Evolutionary conservation across 176 grass and related monocot species (phyloP).

Genomic region (Eleusine coracana): DNA sequence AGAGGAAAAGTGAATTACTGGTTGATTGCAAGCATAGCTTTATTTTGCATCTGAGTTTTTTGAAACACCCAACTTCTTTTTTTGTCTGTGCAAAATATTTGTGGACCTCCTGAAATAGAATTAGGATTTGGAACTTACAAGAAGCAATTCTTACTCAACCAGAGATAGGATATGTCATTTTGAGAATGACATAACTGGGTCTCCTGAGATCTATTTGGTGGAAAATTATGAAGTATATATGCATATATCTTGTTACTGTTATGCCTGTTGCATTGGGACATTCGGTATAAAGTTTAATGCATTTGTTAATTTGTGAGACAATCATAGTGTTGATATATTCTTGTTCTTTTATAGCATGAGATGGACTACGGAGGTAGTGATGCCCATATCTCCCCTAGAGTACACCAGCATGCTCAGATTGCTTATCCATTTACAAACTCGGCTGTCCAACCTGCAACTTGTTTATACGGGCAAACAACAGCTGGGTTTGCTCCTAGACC

Average conservation of each 20-base stretch:
- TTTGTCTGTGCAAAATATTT: background rate
- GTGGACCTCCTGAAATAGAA: background rate
- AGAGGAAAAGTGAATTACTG: background rate
- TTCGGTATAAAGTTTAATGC: constrained; percentile 16
- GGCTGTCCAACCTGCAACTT: constrained; percentile 35
- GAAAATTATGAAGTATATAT: constrained; percentile 30
- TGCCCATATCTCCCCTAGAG: constrained; percentile 58
- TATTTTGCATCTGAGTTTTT: background rate
- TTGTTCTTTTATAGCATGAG: constrained; percentile 70
- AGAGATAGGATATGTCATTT: background rate
- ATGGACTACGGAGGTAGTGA: constrained; percentile 78
- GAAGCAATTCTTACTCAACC: background rate
- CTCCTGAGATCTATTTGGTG: constrained; percentile 24
- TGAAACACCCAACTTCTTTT: background rate
- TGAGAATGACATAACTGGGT: background rate
- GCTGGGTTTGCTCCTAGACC: constrained; percentile 50
- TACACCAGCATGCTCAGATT: constrained; percentile 51
- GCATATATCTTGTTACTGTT: background rate
- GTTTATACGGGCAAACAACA: constrained; percentile 40
- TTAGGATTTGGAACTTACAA: constrained; percentile 14
- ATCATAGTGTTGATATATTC: constrained; percentile 11
- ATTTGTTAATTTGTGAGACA: constrained; percentile 1
- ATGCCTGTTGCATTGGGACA: constrained; percentile 33
- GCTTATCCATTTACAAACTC: constrained; percentile 54
- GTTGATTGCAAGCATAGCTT: constrained; percentile 3